These are phyloP conservation scores for Umbelopsis isabellina DNA, from an alignment of 192 early-diverging fungal species.

Conservation along the genomic window DNA sequence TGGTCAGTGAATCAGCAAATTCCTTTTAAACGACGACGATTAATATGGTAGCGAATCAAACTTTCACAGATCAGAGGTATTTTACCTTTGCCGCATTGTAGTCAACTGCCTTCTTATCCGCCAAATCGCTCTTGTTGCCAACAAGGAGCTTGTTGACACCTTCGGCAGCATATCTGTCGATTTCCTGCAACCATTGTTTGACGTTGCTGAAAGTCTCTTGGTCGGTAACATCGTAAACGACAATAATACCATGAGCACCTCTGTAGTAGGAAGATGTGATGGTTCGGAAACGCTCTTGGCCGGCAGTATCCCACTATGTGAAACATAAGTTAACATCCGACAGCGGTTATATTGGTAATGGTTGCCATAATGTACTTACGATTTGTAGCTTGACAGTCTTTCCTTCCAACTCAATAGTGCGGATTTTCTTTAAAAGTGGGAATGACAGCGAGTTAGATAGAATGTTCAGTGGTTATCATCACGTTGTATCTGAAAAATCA, in stretches of 20 bases:
- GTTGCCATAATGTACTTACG: conserved; percentile 47
- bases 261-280: conserved; percentile 98
- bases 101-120: conserved; percentile 86
- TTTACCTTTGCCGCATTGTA: conserved; percentile 37
- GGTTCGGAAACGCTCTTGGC: conserved; percentile 98
- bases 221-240: conserved; percentile 98
- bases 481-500: not conserved
- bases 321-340: not conserved
- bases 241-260: conserved; percentile 98
- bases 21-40: conserved; percentile 56
- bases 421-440: conserved; percentile 81
- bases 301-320: conserved; percentile 93
- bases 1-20: conserved; percentile 85
- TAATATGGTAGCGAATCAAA: not conserved
- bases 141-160: conserved; percentile 98
- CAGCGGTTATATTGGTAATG: not conserved
- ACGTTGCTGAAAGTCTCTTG: conserved; percentile 94
- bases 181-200: conserved; percentile 98
- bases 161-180: conserved; percentile 96
- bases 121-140: conserved; percentile 98
- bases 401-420: conserved; percentile 97
- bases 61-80: not conserved
- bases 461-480: not conserved
- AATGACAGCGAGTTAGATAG: not conserved
- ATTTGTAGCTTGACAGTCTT: conserved; percentile 99